Evolutionary conservation across 2,329 filamentous ascomycete genomes (phyloP).

Genomic region (Penicillium sp.): DNA sequence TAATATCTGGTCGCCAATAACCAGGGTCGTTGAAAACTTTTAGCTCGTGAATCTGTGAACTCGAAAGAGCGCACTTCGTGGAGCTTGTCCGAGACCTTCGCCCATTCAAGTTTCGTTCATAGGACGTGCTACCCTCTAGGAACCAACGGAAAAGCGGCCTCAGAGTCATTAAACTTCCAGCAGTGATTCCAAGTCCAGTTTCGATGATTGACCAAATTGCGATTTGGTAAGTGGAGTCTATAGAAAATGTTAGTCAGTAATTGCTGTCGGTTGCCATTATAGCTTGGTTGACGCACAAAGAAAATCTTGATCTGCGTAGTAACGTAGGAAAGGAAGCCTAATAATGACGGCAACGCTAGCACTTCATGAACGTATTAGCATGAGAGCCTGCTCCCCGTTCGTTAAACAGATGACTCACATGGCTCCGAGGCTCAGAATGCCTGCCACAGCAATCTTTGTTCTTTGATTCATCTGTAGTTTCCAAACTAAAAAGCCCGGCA

Average conservation of each 20-base stretch:
- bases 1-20: slow-evolving; percentile 18
- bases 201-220: slow-evolving; percentile 40
- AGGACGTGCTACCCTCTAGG: slow-evolving; percentile 9
- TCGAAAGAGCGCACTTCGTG: slow-evolving; percentile 4
- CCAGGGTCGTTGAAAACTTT: slow-evolving; percentile 4
- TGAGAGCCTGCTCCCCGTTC: background rate
- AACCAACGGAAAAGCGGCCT: slow-evolving; percentile 46
- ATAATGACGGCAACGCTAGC: slow-evolving; percentile 44
- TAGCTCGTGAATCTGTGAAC: slow-evolving; percentile 1
- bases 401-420: slow-evolving; percentile 28
- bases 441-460: slow-evolving; percentile 55
- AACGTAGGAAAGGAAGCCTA: slow-evolving; percentile 48
- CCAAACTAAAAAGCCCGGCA: slow-evolving; percentile 57
- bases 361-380: too few relatives aligned
- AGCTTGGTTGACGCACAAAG: slow-evolving; percentile 24
- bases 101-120: background rate
- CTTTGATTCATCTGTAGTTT: slow-evolving; percentile 56
- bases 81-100: background rate
- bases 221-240: slow-evolving; percentile 48
- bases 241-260: background rate
- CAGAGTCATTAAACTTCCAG: slow-evolving; percentile 51
- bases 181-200: slow-evolving; percentile 41
- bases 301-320: slow-evolving; percentile 40
- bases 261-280: background rate
- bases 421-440: slow-evolving; percentile 58